phyloP scores from a whole-genome alignment of 1,139 yeast species.

The Magnusiomyces fungicola region DNA sequence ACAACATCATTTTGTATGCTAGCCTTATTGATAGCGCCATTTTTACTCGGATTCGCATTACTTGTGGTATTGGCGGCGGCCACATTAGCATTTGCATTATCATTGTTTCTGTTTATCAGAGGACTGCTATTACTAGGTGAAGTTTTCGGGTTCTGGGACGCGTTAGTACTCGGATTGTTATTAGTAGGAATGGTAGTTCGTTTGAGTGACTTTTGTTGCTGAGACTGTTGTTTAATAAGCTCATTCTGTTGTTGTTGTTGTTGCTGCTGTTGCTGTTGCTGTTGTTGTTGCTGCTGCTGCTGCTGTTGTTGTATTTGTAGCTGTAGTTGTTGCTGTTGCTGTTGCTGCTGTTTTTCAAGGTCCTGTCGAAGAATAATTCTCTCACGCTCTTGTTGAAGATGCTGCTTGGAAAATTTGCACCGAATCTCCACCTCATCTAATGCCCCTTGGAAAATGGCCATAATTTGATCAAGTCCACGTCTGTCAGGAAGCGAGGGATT shows the following conservation, averaged over 20 bases:
- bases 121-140: neutral
- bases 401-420: neutral
- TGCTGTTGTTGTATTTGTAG: neutral
- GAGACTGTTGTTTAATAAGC: neutral
- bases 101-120: neutral
- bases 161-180: neutral
- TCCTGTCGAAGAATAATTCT: neutral
- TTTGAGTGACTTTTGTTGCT: neutral
- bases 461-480: neutral
- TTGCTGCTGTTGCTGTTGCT: neutral
- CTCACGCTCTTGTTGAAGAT: neutral
- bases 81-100: neutral
- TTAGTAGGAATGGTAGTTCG: neutral
- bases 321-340: neutral
- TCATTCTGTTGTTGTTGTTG: neutral
- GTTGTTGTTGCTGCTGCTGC: neutral
- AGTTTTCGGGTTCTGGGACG: neutral
- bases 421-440: neutral
- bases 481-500: neutral
- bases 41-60: neutral
- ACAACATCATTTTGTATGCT: neutral
- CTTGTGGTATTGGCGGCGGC: too few relatives aligned
- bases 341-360: neutral
- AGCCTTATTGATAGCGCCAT: neutral
- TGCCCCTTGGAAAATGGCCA: neutral